Evolutionary conservation across 1,139 yeast genomes (phyloP).

Genomic region (Yamadazyma jaroonii): DNA sequence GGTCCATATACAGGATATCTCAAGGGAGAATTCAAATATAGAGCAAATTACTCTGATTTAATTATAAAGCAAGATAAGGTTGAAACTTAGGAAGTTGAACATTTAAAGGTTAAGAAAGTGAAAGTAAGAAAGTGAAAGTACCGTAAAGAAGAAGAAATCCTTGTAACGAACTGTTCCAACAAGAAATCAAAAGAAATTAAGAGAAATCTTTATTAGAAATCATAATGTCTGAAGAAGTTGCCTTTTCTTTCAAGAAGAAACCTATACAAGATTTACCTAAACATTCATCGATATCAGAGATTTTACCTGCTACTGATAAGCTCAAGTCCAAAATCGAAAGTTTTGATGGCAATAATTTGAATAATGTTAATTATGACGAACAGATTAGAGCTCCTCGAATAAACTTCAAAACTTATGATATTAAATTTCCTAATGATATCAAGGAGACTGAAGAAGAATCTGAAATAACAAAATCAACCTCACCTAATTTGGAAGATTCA

Average conservation of each 20-base stretch:
- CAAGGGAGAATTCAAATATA: slow-evolving; percentile 4
- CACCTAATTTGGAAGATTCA: not conserved
- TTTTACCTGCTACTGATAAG: slow-evolving; percentile 18
- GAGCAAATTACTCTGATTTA: too few species aligned
- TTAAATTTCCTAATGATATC: not conserved
- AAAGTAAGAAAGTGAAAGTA: too few species aligned
- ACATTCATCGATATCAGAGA: slow-evolving; percentile 33
- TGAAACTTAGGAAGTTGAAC: too few species aligned
- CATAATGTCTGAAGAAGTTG: slow-evolving; percentile 5
- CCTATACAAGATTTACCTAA: slow-evolving; percentile 25
- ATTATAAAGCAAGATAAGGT: too few species aligned
- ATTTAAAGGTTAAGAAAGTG: too few species aligned
- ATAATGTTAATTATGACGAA: slow-evolving; percentile 39
- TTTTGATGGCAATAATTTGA: slow-evolving; percentile 12
- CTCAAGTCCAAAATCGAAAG: slow-evolving; percentile 7
- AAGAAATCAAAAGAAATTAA: not conserved
- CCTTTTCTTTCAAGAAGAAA: slow-evolving; percentile 39
- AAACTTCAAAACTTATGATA: slow-evolving; percentile 12
- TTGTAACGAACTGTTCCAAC: not conserved
- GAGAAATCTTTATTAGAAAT: too few species aligned
- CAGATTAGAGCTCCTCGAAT: slow-evolving; percentile 46
- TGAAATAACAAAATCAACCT: not conserved
- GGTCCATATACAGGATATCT: slow-evolving; percentile 4
- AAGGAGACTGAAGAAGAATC: not conserved
- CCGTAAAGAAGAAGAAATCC: too few species aligned